These are phyloP conservation scores for Calonectria naviculata DNA, from an alignment of 2,329 filamentous ascomycete species.

Conservation along the genomic window DNA sequence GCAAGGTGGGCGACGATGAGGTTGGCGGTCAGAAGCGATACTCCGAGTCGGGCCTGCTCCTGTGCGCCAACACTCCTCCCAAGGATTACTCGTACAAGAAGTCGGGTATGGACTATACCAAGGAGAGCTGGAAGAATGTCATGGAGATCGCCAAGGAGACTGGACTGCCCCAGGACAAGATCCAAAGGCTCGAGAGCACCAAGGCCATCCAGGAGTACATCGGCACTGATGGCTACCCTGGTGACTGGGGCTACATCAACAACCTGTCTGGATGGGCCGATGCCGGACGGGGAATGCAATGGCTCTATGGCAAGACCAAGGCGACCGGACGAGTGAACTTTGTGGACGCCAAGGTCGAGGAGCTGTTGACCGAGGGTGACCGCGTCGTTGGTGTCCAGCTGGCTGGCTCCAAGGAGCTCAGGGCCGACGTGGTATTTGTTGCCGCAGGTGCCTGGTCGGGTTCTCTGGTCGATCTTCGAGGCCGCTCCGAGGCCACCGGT, in stretches of 20 bases:
- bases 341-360: slow-evolving; percentile 59
- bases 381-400: slow-evolving; percentile 65
- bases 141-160: slow-evolving; percentile 56
- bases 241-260: slow-evolving; percentile 80
- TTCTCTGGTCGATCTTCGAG: slow-evolving; percentile 79
- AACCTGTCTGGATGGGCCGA: slow-evolving; percentile 83
- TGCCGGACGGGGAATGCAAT: slow-evolving; percentile 76
- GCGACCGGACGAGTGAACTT: slow-evolving; percentile 67
- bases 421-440: slow-evolving; percentile 79
- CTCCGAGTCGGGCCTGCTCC: slow-evolving; percentile 74
- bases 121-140: slow-evolving; percentile 71
- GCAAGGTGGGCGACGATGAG: slow-evolving; percentile 64
- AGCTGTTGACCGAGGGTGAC: slow-evolving; percentile 52
- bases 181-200: slow-evolving; percentile 57
- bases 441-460: slow-evolving; percentile 91
- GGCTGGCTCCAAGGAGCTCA: slow-evolving; percentile 48
- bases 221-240: slow-evolving; percentile 63
- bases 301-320: slow-evolving; percentile 66
- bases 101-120: slow-evolving; percentile 68
- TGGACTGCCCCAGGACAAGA: slow-evolving; percentile 49
- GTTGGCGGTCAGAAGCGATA: slow-evolving; percentile 76
- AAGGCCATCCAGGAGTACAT: slow-evolving; percentile 57
- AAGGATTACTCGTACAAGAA: slow-evolving; percentile 45
- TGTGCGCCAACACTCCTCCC: slow-evolving; percentile 65
- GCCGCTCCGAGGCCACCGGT: slow-evolving; percentile 82